Base-by-base conservation (phyloP, 106 monocot species). In the Gastrodia elata region DNA sequence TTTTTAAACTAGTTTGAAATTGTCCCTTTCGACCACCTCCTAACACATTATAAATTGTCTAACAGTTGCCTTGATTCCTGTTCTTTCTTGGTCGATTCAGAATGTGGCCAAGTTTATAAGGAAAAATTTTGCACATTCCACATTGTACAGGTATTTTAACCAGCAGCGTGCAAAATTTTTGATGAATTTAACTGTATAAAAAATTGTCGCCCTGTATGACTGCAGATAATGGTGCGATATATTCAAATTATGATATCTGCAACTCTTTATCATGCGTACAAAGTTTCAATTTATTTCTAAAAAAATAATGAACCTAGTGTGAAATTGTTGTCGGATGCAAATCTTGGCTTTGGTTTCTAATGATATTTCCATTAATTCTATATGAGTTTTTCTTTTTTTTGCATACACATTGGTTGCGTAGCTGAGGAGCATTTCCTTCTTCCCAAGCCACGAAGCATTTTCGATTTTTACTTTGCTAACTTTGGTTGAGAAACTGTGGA, bases 31-130 rank as follows among this genome's bases (percentile, higher is more conserved):
- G 4, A 32, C 32, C 11, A 61, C 61, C 14, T 8, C 0, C 32
- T 61, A 32, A 32, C 2, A 61, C 28, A 61, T n/a, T 61, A 32
- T 61, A 14, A 61, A 32, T 33, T 61, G 22, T 61, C 32, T 61
- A 59, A 48, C 87, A 94, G 94, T 94, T 80, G 84, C 85, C 79
- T 71, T 94, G 83, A 75, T 94, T 79, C 91, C 94, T 67, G 87
- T 91, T 22, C 74, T 91, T 71, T 91, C 81, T 68, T 83, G 94
- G 75, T 74, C 87, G 34, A 76, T 86, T 75, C 83, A 91, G 65
- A 77, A 89, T 80, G 87, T 84, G 68, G 81, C 87, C 67, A 91
- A 80, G 74, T 94, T 87, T 68, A 73, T 91, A 68, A 84, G 94
- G 71, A 64, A 73, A 49, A 89, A 91, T 71, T 89, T 94, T 65